Evolutionary conservation across 2,329 filamentous ascomycete species (phyloP).

Genomic region (Dothideomycetidae sp.): DNA sequence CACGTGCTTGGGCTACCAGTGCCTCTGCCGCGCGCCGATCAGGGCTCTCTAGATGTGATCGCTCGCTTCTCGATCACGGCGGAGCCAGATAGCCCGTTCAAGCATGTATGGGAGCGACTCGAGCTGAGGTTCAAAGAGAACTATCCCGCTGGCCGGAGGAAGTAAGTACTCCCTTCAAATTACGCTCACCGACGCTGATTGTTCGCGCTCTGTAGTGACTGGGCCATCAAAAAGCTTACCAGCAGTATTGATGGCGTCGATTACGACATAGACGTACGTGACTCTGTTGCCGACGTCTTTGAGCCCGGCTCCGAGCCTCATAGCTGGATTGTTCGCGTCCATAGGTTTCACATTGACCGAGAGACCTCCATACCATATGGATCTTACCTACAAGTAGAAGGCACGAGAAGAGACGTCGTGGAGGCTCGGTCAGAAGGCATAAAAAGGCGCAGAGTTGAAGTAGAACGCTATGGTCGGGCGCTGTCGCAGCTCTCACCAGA

Average conservation of each 20-base stretch:
- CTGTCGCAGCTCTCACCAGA: conserved; percentile 16
- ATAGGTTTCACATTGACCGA: conserved; percentile 19
- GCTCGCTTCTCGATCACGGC: conserved; percentile 19
- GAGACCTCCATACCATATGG: conserved; percentile 21
- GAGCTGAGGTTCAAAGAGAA: conserved; percentile 24
- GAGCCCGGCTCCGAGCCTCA: conserved; percentile 18
- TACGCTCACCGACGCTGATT: no score
- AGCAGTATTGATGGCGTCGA: conserved; percentile 18
- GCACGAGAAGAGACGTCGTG: background rate
- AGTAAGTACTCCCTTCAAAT: no score
- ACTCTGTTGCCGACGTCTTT: conserved; percentile 24
- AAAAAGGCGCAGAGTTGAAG: conserved; percentile 19
- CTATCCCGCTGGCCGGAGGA: conserved; percentile 14
- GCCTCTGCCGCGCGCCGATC: background rate
- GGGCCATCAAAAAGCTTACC: conserved; percentile 23
- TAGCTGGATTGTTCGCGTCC: conserved; percentile 21
- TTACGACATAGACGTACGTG: conserved; percentile 24
- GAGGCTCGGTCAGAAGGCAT: conserved; percentile 11
- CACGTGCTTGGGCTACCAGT: background rate
- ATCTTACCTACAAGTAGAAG: conserved; percentile 16
- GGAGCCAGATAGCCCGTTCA: conserved; percentile 19
- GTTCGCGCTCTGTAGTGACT: conserved; percentile 18
- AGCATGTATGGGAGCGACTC: conserved; percentile 19
- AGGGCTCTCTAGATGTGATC: background rate
- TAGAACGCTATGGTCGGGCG: conserved; percentile 10